A percentile compares a stretch with the other conserved stretches of the same genome.
Conservation (phyloP, 2,329 filamentous ascomycete genomes). For the Chrysoporthe puriensis region DNA sequence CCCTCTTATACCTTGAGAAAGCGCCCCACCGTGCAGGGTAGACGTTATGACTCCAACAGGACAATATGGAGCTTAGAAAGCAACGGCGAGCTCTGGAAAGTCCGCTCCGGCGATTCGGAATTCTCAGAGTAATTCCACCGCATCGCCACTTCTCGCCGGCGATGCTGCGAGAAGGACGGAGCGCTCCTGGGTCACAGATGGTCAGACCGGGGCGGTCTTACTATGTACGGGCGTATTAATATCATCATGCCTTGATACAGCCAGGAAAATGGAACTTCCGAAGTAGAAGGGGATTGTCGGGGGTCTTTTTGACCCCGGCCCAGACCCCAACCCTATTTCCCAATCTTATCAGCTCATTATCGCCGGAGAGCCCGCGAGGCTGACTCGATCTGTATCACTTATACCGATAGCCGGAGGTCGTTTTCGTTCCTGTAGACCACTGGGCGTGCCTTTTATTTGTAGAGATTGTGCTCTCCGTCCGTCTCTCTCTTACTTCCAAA, state of each 20-base stretch:
- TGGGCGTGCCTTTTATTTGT: not conserved
- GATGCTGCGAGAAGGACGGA: not conserved
- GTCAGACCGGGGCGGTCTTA: not conserved
- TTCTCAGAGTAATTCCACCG: not conserved
- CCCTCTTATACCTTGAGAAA: not conserved
- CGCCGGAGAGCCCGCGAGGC: not conserved
- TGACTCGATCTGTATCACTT: constrained; percentile 16
- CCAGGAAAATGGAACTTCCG: not conserved
- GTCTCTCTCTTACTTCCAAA: not conserved
- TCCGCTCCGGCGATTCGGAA: constrained; percentile 4
- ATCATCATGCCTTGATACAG: not conserved
- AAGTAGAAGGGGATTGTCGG: not conserved
- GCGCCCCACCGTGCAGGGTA: not conserved
- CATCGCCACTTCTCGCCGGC: not conserved
- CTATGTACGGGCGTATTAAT: no score
- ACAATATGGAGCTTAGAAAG: not conserved
- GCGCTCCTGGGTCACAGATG: not conserved
- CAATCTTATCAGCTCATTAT: not conserved
- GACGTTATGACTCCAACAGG: not conserved
- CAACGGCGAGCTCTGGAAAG: not conserved
- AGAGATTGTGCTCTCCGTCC: not conserved
- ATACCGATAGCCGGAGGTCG: constrained; percentile 25
- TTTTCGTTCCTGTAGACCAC: not conserved
- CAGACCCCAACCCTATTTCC: not conserved
- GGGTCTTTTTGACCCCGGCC: not conserved